phyloP scores from a whole-genome alignment of 345 rosid species.

The Lepidium didymum region DNA sequence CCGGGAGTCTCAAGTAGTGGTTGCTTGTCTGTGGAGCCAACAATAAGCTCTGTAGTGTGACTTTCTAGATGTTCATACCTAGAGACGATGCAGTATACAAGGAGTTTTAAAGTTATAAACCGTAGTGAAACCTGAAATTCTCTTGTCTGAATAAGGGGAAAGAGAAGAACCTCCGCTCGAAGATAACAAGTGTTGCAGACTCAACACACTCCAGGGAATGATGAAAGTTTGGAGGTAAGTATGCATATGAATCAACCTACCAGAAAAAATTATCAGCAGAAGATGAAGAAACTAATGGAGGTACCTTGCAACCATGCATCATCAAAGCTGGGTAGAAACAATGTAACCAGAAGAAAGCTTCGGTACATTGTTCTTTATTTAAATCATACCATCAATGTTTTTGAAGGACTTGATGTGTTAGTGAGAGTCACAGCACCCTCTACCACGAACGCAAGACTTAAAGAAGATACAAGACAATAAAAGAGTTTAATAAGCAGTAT shows the following conservation, averaged over 20 bases:
- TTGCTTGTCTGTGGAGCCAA: constrained; percentile 74
- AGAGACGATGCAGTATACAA: neutral
- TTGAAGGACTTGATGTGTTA: constrained; percentile 38
- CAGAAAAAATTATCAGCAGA: constrained; percentile 7
- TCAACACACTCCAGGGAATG: constrained; percentile 49
- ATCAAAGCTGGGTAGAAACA: neutral
- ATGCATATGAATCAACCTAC: constrained; percentile 87
- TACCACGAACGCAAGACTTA: constrained; percentile 71
- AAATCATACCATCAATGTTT: constrained; percentile 45
- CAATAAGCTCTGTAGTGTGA: constrained; percentile 50
- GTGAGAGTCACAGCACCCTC: constrained; percentile 55
- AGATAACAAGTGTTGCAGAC: constrained; percentile 60
- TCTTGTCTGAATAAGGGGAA: neutral
- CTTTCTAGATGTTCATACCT: constrained; percentile 55
- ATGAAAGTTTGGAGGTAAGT: constrained; percentile 64
- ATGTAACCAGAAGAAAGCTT: neutral
- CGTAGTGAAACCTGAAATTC: neutral
- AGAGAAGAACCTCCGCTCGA: constrained; percentile 58
- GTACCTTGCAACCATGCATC: neutral
- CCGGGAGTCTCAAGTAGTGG: constrained; percentile 93
- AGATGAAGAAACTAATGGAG: neutral
- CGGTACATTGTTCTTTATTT: neutral
- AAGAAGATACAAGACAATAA: constrained; percentile 1
- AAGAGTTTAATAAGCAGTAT: constrained; percentile 3
- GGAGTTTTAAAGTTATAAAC: neutral